phyloP scores from a whole-genome alignment of 352 stramenopile genomes.

The Globisporangium apiculatum region DNA sequence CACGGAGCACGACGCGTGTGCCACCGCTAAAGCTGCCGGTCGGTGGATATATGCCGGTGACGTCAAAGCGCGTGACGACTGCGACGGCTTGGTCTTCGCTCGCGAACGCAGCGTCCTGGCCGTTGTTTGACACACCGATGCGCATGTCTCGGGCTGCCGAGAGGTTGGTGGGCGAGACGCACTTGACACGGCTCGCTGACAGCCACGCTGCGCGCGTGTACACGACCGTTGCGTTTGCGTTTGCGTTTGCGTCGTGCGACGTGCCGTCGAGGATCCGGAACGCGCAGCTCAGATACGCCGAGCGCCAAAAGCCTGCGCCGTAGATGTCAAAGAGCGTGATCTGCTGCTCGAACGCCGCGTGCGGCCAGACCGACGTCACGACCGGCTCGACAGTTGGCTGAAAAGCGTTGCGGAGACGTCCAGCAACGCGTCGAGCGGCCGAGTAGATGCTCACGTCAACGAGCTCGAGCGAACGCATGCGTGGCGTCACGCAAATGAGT shows the following conservation, averaged over 20 bases:
- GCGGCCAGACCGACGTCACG: constrained; percentile 34
- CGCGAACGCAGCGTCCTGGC: constrained; percentile 24
- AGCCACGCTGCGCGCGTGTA: constrained; percentile 32
- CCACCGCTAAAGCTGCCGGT: constrained; percentile 36
- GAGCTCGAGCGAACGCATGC: constrained; percentile 5
- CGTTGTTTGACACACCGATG: constrained; percentile 50
- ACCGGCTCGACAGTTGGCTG: constrained; percentile 30
- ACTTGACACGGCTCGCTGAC: constrained; percentile 43
- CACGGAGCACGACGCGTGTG: constrained; percentile 44
- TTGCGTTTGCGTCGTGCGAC: no score
- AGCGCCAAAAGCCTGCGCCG: constrained; percentile 44
- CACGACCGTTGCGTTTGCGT: neutral
- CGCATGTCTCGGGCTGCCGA: constrained; percentile 15
- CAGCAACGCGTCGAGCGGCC: constrained; percentile 14
- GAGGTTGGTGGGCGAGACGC: constrained; percentile 21
- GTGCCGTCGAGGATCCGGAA: constrained; percentile 15
- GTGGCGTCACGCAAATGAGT: constrained; percentile 35
- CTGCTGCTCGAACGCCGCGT: constrained; percentile 29
- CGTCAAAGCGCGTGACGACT: constrained; percentile 33
- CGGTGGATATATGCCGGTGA: constrained; percentile 36
- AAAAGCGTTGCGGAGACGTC: constrained; percentile 26
- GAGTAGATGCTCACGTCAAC: constrained; percentile 31
- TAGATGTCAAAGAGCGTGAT: constrained; percentile 52
- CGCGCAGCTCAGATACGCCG: constrained; percentile 31
- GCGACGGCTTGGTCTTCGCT: constrained; percentile 8